Base-by-base conservation (phyloP, 1,139 yeast species). In the Pichia sp. region DNA sequence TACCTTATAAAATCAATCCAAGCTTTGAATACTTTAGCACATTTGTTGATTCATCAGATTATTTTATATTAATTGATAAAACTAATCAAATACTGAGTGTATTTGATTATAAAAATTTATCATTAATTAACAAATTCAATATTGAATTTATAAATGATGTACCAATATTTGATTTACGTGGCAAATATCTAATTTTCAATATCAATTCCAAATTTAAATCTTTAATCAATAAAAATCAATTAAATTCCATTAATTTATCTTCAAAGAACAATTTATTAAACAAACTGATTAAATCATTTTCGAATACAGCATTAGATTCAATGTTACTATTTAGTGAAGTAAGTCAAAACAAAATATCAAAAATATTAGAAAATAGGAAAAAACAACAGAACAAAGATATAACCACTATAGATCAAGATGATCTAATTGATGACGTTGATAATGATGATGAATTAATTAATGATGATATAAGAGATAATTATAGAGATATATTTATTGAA, bases 291-390 rank as follows among this genome's bases (percentile, higher is more conserved):
- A 73, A 76, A 10, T 69, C 74, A 22, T 60, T 81, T 19, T 79
- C 84, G 3, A 73, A 74, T 53, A 71, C 76, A 5, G 83, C 86
- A 0, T 65, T 80, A 27, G 86, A 81, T 64, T 78, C 83, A 5
- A 63, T 81, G 33, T 68, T 74, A 56, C 73, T 74, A 59, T 60
- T 81, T 18, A 73, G 83, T 0, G 81, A 79, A 55, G 65, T 74
- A 9, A 73, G 81, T 14, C 72, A 79, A n/a, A 65, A 70, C 9
- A 73, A 72, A 50, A 60, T 79, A 22, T 74, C 69, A 48, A 65
- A 68, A n/a, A 71, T 73, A 56, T 67, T 74, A 60, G 65, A 66
- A 28, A 36, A 36, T 19, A 9, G 41, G 41, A 36, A 36, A 19
- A 36, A 36, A 19, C 38, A 33, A n/a, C 41, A 18, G 5, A 36